Conservation (phyloP, 352 stramenopile genomes). For the Phytopythium helicoides region DNA sequence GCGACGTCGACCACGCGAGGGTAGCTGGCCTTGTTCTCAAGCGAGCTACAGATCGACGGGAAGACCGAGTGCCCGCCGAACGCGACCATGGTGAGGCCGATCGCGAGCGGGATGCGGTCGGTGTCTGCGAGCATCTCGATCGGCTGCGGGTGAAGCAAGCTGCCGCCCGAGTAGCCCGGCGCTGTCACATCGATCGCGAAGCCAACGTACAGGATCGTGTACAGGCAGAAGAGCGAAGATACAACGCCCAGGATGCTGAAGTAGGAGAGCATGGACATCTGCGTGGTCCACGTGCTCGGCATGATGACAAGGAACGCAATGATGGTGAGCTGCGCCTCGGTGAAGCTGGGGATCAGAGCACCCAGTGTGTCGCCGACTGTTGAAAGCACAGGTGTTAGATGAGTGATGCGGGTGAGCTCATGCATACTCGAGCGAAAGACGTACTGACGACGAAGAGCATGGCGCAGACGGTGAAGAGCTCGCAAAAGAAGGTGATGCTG, state of each 20-base stretch:
- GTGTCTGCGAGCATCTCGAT: constrained; percentile 58
- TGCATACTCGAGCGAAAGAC: constrained; percentile 5
- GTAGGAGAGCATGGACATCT: constrained; percentile 81
- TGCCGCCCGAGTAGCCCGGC: constrained; percentile 42
- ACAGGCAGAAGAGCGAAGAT: constrained; percentile 81
- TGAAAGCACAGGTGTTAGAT: background rate
- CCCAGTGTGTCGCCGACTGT: constrained; percentile 76
- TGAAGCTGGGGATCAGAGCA: constrained; percentile 64
- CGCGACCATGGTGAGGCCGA: constrained; percentile 85
- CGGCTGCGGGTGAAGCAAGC: constrained; percentile 57
- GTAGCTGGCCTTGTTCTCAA: constrained; percentile 62
- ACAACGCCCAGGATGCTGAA: constrained; percentile 84
- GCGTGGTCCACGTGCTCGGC: constrained; percentile 77
- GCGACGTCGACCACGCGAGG: constrained; percentile 64
- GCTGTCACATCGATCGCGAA: constrained; percentile 45
- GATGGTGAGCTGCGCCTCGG: constrained; percentile 56
- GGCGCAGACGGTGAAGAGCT: constrained; percentile 77
- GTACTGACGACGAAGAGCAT: constrained; percentile 84
- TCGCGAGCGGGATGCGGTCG: constrained; percentile 71
- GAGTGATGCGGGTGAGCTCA: background rate
- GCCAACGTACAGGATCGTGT: constrained; percentile 73
- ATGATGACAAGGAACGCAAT: constrained; percentile 71
- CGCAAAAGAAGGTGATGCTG: constrained; percentile 76
- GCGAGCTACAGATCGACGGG: constrained; percentile 87
- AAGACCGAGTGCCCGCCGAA: constrained; percentile 88